Evolutionary conservation across 1,284 basidiomycete species (phyloP).

Genomic region (Chalciporus piperatoides): DNA sequence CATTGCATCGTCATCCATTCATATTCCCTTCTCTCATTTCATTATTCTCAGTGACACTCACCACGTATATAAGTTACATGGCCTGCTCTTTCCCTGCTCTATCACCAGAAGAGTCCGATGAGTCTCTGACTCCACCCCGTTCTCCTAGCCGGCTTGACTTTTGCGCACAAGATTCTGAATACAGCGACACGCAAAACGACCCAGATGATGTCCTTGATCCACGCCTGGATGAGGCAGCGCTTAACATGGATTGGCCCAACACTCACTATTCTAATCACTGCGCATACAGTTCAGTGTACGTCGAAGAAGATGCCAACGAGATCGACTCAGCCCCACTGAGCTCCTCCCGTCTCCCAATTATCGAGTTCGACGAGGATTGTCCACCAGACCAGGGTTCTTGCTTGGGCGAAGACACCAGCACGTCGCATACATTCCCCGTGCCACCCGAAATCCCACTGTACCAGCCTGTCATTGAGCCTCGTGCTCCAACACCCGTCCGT

Average conservation of each 20-base stretch:
- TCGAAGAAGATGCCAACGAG: constrained; percentile 10
- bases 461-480: constrained; percentile 5
- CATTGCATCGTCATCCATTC: neutral
- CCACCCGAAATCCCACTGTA: constrained; percentile 4
- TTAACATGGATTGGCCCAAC: constrained; percentile 15
- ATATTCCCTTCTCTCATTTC: neutral
- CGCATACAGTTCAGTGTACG: neutral
- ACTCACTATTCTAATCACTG: neutral
- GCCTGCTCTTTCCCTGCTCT: constrained; percentile 7
- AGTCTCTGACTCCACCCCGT: constrained; percentile 19
- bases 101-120: constrained; percentile 17
- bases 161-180: constrained; percentile 15
- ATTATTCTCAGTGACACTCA: neutral
- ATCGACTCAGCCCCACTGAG: constrained; percentile 6
- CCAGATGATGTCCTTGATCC: neutral
- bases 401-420: constrained; percentile 1
- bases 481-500: constrained; percentile 24
- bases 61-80: constrained; percentile 7
- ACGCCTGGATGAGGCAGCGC: neutral
- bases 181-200: neutral
- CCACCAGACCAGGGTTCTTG: constrained; percentile 6
- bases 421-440: neutral
- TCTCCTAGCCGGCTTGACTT: constrained; percentile 36
- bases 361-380: neutral
- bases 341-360: neutral